These are phyloP conservation scores for Domatiomyces globalis DNA, from an alignment of 2,329 filamentous ascomycete species.

Conservation along the genomic window DNA sequence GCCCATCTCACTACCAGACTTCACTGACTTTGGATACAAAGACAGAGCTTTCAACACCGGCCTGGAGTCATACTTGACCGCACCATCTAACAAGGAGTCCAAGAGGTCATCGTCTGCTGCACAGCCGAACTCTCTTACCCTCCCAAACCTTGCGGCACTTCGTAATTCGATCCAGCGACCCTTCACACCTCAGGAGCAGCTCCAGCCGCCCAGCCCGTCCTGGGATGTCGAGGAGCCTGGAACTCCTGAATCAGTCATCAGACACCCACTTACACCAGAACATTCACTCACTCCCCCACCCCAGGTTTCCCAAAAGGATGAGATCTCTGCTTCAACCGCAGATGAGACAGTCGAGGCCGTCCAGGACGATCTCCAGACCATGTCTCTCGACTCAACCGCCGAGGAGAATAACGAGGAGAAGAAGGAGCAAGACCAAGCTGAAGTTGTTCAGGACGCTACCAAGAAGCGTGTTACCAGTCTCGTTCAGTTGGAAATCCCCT, in stretches of 20 bases:
- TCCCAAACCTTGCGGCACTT: conserved; percentile 25
- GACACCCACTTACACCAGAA: conserved; percentile 46
- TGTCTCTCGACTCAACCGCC: not conserved
- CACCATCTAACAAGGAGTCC: conserved; percentile 23
- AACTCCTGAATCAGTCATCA: conserved; percentile 82
- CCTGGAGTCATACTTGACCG: conserved; percentile 41
- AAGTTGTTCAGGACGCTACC: not conserved
- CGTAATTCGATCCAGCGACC: conserved; percentile 28
- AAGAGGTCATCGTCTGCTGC: not conserved
- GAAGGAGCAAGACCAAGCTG: not conserved
- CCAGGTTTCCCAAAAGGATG: conserved; percentile 8
- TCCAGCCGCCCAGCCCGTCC: conserved; percentile 9
- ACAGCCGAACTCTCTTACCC: conserved; percentile 13
- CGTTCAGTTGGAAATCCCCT: conserved; percentile 68
- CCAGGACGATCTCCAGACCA: conserved; percentile 2
- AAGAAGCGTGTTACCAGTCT: conserved; percentile 51
- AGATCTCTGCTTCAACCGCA: conserved; percentile 7
- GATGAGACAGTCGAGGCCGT: conserved; percentile 2
- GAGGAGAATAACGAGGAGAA: not conserved
- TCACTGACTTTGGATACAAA: conserved; percentile 34
- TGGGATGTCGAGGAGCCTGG: conserved; percentile 38
- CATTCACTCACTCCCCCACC: conserved; percentile 2
- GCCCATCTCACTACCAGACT: conserved; percentile 33
- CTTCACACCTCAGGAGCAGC: conserved; percentile 15
- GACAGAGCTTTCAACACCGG: conserved; percentile 39